These are phyloP conservation scores for Aeminium ludgeri DNA, from an alignment of 495 filamentous ascomycete species.

Conservation along the genomic window DNA sequence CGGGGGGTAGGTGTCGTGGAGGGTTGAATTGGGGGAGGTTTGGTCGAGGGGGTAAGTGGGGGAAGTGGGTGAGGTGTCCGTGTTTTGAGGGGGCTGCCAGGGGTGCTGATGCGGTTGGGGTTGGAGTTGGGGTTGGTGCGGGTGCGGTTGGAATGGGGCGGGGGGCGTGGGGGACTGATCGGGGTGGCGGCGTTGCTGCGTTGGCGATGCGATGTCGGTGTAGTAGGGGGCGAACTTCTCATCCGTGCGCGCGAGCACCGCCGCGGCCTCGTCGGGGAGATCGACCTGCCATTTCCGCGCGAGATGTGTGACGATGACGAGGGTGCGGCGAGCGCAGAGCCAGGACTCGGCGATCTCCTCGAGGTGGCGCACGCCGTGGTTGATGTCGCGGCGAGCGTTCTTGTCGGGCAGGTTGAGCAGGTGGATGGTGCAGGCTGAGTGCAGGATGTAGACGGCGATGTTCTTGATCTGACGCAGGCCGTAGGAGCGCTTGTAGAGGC, in stretches of 20 bases:
- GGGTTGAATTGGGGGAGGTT: too few species aligned
- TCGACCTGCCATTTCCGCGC: conserved; percentile 76
- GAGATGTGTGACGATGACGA: conserved; percentile 72
- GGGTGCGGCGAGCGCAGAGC: conserved; percentile 73
- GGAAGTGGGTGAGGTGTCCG: too few species aligned
- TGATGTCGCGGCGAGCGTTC: conserved; percentile 70
- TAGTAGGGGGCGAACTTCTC: conserved; percentile 30
- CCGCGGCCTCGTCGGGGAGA: conserved; percentile 64
- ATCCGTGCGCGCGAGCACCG: conserved; percentile 51
- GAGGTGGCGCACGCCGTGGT: conserved; percentile 76
- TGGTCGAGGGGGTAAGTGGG: too few species aligned
- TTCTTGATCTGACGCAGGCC: conserved; percentile 88
- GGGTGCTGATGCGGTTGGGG: too few species aligned
- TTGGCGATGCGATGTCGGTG: conserved; percentile 13
- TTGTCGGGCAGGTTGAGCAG: conserved; percentile 85
- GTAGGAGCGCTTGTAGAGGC: conserved; percentile 83
- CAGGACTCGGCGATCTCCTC: conserved; percentile 94
- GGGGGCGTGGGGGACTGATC: not conserved
- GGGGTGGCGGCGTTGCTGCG: not conserved
- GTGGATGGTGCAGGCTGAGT: conserved; percentile 87
- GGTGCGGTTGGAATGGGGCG: not conserved
- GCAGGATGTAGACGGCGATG: conserved; percentile 84
- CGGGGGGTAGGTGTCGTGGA: conserved; percentile 1
- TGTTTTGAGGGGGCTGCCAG: too few species aligned
- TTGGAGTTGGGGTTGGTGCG: too few species aligned